phyloP scores from a whole-genome alignment of 352 stramenopile species.

The Globisporangium paroecandrum region DNA sequence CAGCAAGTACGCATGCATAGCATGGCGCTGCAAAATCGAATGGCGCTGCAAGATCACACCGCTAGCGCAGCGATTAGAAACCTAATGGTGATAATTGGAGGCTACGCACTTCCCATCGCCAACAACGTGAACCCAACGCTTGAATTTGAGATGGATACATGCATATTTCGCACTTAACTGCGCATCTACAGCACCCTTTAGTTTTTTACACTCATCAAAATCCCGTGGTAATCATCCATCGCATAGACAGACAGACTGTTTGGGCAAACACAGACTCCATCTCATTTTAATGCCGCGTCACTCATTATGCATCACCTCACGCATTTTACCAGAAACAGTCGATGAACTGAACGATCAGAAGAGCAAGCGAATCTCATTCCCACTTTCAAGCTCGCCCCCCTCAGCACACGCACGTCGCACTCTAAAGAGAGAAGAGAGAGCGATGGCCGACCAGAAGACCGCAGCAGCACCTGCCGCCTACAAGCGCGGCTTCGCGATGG shows the following conservation, averaged over 20 bases:
- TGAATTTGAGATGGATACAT: not conserved
- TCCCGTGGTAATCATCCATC: not conserved
- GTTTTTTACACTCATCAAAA: not conserved
- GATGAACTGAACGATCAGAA: not conserved
- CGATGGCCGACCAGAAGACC: slow-evolving; percentile 7
- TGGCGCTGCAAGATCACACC: no score
- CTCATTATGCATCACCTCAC: not conserved
- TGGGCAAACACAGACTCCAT: not conserved
- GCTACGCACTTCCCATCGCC: not conserved
- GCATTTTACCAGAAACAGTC: not conserved
- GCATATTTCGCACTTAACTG: not conserved
- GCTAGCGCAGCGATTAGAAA: not conserved
- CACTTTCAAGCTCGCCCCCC: slow-evolving; percentile 5
- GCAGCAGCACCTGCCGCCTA: not conserved
- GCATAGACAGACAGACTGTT: not conserved
- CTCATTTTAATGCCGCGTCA: not conserved
- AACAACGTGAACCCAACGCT: not conserved
- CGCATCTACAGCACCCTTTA: not conserved
- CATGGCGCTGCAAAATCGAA: no score
- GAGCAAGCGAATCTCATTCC: not conserved
- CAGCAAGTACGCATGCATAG: not conserved
- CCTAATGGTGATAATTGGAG: not conserved
- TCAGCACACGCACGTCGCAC: not conserved
- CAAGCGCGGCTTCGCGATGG: slow-evolving; percentile 56
- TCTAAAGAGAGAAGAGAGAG: not conserved